Evolutionary conservation across 2,329 filamentous ascomycete species (phyloP), one percentile per base, ranked within the genome.

Genomic region (Beauveria australis): DNA sequence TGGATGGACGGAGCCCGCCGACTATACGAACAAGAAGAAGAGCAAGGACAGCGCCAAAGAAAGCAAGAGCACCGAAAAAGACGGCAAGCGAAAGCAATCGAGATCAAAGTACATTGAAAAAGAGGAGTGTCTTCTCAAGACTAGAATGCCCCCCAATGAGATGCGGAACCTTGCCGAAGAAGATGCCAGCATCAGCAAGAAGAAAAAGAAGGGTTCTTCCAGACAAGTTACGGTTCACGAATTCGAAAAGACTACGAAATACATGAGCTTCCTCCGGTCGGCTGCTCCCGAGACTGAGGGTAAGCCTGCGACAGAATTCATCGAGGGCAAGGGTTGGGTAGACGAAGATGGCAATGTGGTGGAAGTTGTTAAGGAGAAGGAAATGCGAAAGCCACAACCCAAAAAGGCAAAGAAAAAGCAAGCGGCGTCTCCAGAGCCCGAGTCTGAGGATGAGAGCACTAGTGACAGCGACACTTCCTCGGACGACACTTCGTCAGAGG

Each of bases 301-400:
- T 47, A 74, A 76, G 5, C 71, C 75, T 1, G 74, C 74, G 1
- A 74, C 74, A 2, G 85, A 88, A 60, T 97, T 88, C 71, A 82
- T 94, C 46, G 88, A 96, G 59, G 92, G 89, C 24, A 87, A 89
- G 68, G 93, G 93, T 1, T 97, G 94, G 93, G 82, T 96, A 0
- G 88, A 96, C 67, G 83, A 86, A 63, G 78, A 87, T 18, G 92
- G 92, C 6, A 84, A 87, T 60, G 76, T 97, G 1, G 83, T 96
- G 2, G 89, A 95, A 72, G 74, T 73, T 9, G 77, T 77, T 41
- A 60, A 60, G 19, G 53, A 57, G 30, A 79, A 75, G 64, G 70
- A 68, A 37, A 79, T 73, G 57, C 74, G 67, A 52, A 66, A 66
- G 9, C 65, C 64, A 3, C 63, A 66, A 16, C 66, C 67, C 9